Conservation (phyloP, 2,329 filamentous ascomycete genomes). For the Rhynchosporium graminicola region DNA sequence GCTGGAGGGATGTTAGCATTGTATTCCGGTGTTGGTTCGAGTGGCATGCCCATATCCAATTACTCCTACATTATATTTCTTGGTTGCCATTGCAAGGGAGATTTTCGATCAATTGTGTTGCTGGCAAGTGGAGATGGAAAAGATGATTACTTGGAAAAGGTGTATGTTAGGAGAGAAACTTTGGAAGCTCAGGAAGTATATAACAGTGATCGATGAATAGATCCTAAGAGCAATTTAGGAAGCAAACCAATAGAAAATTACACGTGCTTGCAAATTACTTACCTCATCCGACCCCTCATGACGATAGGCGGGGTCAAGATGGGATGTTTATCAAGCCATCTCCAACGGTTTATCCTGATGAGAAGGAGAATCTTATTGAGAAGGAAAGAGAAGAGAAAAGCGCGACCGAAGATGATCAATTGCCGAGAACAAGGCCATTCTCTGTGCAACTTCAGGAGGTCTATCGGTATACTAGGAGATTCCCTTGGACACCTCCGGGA, state of each 20-base stretch:
- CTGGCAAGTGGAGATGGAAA: background rate
- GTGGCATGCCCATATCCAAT: constrained; percentile 53
- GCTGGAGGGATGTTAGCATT: constrained; percentile 37
- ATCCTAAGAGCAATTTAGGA: background rate
- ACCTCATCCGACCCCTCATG: constrained; percentile 9
- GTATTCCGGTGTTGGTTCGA: background rate
- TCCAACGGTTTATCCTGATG: no score
- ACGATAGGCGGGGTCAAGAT: constrained; percentile 1
- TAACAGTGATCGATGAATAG: background rate
- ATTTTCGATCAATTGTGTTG: background rate
- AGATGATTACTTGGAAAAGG: background rate
- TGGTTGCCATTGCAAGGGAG: constrained; percentile 35
- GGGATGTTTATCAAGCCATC: no score
- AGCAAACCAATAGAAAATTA: background rate
- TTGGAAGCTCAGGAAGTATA: background rate
- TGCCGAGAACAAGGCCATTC: no score
- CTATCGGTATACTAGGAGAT: no score
- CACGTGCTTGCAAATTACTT: background rate
- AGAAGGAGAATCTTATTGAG: no score
- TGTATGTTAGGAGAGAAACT: background rate
- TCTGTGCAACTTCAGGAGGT: no score
- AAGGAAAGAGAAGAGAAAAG: no score
- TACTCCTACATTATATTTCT: constrained; percentile 56
- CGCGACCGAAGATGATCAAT: no score
- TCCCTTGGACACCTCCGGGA: no score